A percentile compares a stretch with the other conserved stretches of the same genome.
phyloP scores from a whole-genome alignment of 306 rosid species.

The Castanea sativa region DNA sequence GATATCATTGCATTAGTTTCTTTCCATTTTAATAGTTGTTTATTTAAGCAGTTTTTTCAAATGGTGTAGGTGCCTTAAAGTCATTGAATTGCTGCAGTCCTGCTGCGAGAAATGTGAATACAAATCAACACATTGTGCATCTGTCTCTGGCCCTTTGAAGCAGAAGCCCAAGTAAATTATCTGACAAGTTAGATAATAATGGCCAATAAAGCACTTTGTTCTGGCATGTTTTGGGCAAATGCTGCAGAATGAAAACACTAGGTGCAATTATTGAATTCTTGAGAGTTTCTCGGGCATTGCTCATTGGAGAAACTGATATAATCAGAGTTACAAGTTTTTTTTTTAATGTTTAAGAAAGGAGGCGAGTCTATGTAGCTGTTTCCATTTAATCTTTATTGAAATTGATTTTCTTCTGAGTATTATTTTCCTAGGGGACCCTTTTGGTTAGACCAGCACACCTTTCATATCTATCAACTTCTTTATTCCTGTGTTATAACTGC shows the following conservation, averaged over 20 bases:
- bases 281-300: neutral
- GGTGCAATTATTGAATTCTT: neutral
- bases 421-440: neutral
- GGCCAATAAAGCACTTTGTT: neutral
- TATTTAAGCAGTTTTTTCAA: constrained; percentile 4
- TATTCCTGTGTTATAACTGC: no score
- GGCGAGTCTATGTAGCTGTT: neutral
- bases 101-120: constrained; percentile 74
- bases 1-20: constrained; percentile 5
- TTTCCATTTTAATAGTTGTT: neutral
- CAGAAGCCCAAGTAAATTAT: constrained; percentile 47
- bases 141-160: constrained; percentile 74
- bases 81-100: constrained; percentile 58
- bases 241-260: neutral
- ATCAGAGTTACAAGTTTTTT: no score
- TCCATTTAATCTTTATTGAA: neutral
- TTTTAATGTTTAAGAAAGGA: neutral
- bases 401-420: no score
- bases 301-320: neutral
- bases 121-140: constrained; percentile 86
- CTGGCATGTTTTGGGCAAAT: neutral
- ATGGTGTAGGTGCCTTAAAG: constrained; percentile 55
- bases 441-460: no score
- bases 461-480: no score
- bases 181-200: neutral